A percentile compares a stretch with the other conserved stretches of the same genome.
phyloP scores from a whole-genome alignment of 345 rosid species.

The Populus pruinosa region DNA sequence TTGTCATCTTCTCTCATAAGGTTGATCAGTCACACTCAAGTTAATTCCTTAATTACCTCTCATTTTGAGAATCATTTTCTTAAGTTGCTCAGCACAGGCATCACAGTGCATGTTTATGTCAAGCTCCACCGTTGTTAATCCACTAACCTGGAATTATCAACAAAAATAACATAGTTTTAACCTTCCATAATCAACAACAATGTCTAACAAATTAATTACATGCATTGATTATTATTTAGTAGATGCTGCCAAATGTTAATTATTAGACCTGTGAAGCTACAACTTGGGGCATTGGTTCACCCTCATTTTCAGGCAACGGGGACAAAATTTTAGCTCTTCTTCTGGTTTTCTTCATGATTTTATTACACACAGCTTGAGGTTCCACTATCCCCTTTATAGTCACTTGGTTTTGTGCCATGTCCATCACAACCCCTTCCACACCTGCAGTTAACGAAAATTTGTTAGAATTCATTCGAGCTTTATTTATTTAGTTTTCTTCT shows the following conservation, averaged over 20 bases:
- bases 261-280: slow-evolving; percentile 55
- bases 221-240: not conserved
- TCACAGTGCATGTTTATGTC: slow-evolving; percentile 88
- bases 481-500: not conserved
- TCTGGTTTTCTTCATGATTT: slow-evolving; percentile 72
- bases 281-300: slow-evolving; percentile 63
- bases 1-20: not conserved
- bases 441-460: slow-evolving; percentile 34
- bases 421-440: slow-evolving; percentile 68
- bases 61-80: slow-evolving; percentile 84
- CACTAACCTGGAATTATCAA: slow-evolving; percentile 49
- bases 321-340: slow-evolving; percentile 73
- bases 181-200: not conserved
- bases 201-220: not conserved
- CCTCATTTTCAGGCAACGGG: slow-evolving; percentile 68
- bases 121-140: slow-evolving; percentile 66
- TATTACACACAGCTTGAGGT: slow-evolving; percentile 74
- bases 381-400: slow-evolving; percentile 74
- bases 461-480: not conserved
- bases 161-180: not conserved
- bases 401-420: slow-evolving; percentile 75
- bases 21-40: slow-evolving; percentile 11
- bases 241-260: not conserved
- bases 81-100: slow-evolving; percentile 91
- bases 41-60: slow-evolving; percentile 43